phyloP scores from a whole-genome alignment of 2,329 filamentous ascomycete species.

The Cladophialophora carrionii region DNA sequence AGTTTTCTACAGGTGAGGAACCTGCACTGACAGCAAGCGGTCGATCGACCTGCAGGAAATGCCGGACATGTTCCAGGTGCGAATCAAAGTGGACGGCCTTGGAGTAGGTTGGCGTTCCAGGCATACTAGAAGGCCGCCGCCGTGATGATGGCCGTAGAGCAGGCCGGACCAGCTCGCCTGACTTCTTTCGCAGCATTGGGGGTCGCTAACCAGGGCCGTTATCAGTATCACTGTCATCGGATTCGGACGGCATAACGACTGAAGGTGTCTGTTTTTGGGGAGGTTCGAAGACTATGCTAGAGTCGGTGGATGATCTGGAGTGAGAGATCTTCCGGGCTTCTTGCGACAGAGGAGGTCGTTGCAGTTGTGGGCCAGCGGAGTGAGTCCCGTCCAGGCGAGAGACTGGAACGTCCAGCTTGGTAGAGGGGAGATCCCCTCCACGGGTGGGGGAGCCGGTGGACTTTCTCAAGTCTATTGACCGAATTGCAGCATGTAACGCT shows the following conservation, averaged over 20 bases:
- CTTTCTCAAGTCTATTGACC: constrained; percentile 71
- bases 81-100: constrained; percentile 99
- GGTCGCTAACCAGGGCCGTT: constrained; percentile 69
- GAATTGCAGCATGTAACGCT: constrained; percentile 80
- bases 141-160: constrained; percentile 78
- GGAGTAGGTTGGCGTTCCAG: constrained; percentile 90
- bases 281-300: constrained; percentile 53
- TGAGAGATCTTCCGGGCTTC: constrained; percentile 65
- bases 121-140: constrained; percentile 90
- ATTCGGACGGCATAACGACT: constrained; percentile 43
- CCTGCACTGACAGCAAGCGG: constrained; percentile 95
- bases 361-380: constrained; percentile 49
- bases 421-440: constrained; percentile 37
- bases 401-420: constrained; percentile 28
- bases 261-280: constrained; percentile 50
- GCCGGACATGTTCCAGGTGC: constrained; percentile 91
- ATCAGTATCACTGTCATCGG: constrained; percentile 62
- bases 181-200: constrained; percentile 97
- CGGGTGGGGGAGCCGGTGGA: constrained; percentile 59
- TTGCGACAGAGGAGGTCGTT: constrained; percentile 52
- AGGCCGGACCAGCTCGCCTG: constrained; percentile 91
- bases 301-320: constrained; percentile 63
- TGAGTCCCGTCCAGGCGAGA: constrained; percentile 30
- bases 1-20: constrained; percentile 85
- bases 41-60: constrained; percentile 91